Evolutionary conservation across 441 rosid species (phyloP).

Genomic region (Brassica hybrid): DNA sequence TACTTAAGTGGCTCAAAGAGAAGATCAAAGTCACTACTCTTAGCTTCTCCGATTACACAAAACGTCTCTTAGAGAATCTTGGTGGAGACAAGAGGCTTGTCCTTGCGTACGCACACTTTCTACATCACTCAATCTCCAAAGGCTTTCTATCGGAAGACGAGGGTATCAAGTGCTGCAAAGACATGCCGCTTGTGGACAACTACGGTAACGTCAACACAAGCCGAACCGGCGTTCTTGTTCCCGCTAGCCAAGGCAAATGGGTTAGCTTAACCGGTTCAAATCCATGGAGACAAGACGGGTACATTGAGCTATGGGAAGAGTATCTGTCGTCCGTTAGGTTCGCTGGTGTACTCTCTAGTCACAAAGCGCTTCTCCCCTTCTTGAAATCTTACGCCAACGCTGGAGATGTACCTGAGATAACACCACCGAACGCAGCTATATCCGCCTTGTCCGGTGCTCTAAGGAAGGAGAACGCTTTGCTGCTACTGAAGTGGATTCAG

Average conservation of each 20-base stretch:
- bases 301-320: constrained; percentile 59
- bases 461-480: constrained; percentile 53
- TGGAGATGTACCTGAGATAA: constrained; percentile 59
- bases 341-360: constrained; percentile 47
- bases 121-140: constrained; percentile 46
- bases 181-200: constrained; percentile 65
- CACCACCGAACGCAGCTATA: constrained; percentile 62
- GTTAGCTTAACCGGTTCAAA: constrained; percentile 52
- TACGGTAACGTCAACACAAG: constrained; percentile 45
- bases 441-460: constrained; percentile 60
- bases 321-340: constrained; percentile 47
- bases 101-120: constrained; percentile 58
- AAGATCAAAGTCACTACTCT: constrained; percentile 28
- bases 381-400: constrained; percentile 43
- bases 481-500: constrained; percentile 65
- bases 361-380: constrained; percentile 48
- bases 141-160: constrained; percentile 31
- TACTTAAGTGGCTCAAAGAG: constrained; percentile 50
- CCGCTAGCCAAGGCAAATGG: constrained; percentile 78
- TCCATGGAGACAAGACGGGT: constrained; percentile 58
- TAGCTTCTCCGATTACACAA: constrained; percentile 45
- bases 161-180: constrained; percentile 42
- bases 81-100: constrained; percentile 47
- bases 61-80: constrained; percentile 30
- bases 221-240: constrained; percentile 58